phyloP scores from a whole-genome alignment of 805 yeast species.

The Candida boidinii region DNA sequence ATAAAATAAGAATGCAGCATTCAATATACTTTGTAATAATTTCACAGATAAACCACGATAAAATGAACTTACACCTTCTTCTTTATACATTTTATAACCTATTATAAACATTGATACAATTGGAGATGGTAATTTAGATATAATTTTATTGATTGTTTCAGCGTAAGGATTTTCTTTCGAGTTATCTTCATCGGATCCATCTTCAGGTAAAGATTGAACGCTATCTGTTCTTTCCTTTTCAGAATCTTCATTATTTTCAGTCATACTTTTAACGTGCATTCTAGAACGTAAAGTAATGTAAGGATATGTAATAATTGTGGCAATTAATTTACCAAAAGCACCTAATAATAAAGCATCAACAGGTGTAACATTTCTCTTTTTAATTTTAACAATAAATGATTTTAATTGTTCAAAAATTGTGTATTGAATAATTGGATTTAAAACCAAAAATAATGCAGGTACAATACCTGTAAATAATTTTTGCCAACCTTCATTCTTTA shows the following conservation, averaged over 20 bases:
- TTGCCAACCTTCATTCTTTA: conserved; percentile 59
- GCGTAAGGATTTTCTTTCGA: no score
- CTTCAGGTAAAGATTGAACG: conserved; percentile 15
- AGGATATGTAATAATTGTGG: conserved; percentile 88
- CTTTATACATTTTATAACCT: conserved; percentile 47
- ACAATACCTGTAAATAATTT: conserved; percentile 78
- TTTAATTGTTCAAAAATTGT: conserved; percentile 84
- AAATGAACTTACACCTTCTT: conserved; percentile 70
- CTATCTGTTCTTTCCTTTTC: conserved; percentile 13
- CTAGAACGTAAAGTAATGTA: conserved; percentile 84
- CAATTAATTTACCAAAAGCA: conserved; percentile 80
- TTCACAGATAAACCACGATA: conserved; percentile 79
- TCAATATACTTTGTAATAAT: conserved; percentile 72
- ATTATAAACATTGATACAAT: conserved; percentile 36
- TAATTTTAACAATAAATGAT: conserved; percentile 47
- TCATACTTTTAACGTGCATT: conserved; percentile 57
- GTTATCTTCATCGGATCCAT: no score
- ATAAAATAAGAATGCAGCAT: conserved; percentile 85
- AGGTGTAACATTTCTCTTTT: conserved; percentile 52
- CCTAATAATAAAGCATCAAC: conserved; percentile 79
- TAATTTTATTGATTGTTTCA: no score
- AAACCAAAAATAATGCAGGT: conserved; percentile 80
- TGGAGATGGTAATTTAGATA: no score
- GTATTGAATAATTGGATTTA: conserved; percentile 88
- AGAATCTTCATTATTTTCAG: conserved; percentile 3